These are phyloP conservation scores for Pilaira anomala DNA, from an alignment of 192 early-diverging fungal species.

Conservation along the genomic window DNA sequence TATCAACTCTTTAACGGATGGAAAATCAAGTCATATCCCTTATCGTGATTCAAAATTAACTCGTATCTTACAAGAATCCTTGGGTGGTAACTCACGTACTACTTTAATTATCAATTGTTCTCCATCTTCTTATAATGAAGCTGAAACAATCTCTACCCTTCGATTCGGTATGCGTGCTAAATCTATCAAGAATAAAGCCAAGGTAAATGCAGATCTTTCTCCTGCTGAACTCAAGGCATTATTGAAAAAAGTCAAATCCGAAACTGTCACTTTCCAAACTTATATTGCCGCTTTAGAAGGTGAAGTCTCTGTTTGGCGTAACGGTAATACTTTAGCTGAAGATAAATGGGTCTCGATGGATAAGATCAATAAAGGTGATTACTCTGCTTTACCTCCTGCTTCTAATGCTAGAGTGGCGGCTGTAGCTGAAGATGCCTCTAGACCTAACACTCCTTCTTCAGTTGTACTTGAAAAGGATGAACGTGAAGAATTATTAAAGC, in stretches of 20 bases:
- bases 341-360: slow-evolving; percentile 64
- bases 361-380: slow-evolving; percentile 44
- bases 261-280: slow-evolving; percentile 76
- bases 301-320: slow-evolving; percentile 88
- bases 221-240: slow-evolving; percentile 92
- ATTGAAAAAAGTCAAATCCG: slow-evolving; percentile 85
- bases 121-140: slow-evolving; percentile 95
- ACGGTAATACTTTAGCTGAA: slow-evolving; percentile 65
- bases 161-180: slow-evolving; percentile 99
- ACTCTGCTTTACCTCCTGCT: slow-evolving; percentile 32
- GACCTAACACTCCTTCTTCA: slow-evolving; percentile 77
- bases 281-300: slow-evolving; percentile 84
- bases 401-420: slow-evolving; percentile 42
- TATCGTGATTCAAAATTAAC: slow-evolving; percentile 99
- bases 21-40: slow-evolving; percentile 97
- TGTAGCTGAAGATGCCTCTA: slow-evolving; percentile 44
- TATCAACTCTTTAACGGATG: slow-evolving; percentile 97
- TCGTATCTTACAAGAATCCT: slow-evolving; percentile 97
- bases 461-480: slow-evolving; percentile 82
- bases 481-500: slow-evolving; percentile 87
- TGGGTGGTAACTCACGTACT: slow-evolving; percentile 99
- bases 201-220: slow-evolving; percentile 95
- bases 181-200: slow-evolving; percentile 99
- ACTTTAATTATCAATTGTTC: slow-evolving; percentile 99
- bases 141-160: slow-evolving; percentile 90